Conservation (phyloP, 495 filamentous ascomycete genomes). For the Penicillium subrubescens region DNA sequence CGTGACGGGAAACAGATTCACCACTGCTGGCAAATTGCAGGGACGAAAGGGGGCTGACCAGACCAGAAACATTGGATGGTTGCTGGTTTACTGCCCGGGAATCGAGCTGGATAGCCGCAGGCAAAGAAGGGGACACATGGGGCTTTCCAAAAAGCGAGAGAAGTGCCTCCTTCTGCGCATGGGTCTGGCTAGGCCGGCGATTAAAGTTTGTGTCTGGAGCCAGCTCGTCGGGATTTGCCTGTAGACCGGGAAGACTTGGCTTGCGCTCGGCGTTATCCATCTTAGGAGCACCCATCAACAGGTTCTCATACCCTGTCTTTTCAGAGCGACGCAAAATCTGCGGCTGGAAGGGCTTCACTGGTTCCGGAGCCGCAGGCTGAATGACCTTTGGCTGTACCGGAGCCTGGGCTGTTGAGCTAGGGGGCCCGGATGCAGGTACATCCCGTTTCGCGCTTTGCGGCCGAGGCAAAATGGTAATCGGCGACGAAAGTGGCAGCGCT, state of each 20-base stretch:
- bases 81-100: slow-evolving; percentile 22
- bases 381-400: background rate
- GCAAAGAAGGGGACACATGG: slow-evolving; percentile 27
- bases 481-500: slow-evolving; percentile 35
- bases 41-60: slow-evolving; percentile 53
- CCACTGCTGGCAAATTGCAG: slow-evolving; percentile 36
- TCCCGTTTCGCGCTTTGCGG: slow-evolving; percentile 42
- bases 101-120: slow-evolving; percentile 27
- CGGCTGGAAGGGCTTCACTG: slow-evolving; percentile 56
- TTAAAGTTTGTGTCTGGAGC: slow-evolving; percentile 27
- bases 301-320: slow-evolving; percentile 31
- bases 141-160: slow-evolving; percentile 74
- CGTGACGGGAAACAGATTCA: slow-evolving; percentile 44
- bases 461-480: slow-evolving; percentile 48
- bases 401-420: slow-evolving; percentile 18
- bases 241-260: slow-evolving; percentile 13
- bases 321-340: slow-evolving; percentile 61
- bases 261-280: slow-evolving; percentile 16
- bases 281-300: slow-evolving; percentile 17
- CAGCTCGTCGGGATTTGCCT: slow-evolving; percentile 6
- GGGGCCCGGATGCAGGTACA: slow-evolving; percentile 18
- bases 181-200: slow-evolving; percentile 49
- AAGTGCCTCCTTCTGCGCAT: slow-evolving; percentile 67
- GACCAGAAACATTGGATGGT: slow-evolving; percentile 29
- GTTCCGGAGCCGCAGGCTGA: slow-evolving; percentile 28